Evolutionary conservation across 208 protist genomes (phyloP), one percentile per base, ranked within the genome.

Genomic region (Trypanosoma cruzi): DNA sequence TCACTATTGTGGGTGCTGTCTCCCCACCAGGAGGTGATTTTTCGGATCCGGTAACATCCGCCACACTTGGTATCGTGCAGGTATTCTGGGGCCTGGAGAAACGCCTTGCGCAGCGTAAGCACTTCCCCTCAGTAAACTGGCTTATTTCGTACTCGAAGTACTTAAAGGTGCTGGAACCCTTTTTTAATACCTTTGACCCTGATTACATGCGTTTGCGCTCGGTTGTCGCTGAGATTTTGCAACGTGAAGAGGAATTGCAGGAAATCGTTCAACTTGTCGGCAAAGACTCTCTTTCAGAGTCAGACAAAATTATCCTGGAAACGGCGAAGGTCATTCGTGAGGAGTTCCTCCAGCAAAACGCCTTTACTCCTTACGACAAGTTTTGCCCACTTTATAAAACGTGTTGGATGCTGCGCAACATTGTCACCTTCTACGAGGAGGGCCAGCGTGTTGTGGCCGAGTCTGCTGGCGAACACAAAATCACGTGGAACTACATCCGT

Each of bases 111-210:
- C 99, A 99, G 93, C 88, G 99, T 59, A 99, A 99, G 92, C 99
- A 99, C 92, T 99, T 99, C 93, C 99, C 99, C 36, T 99, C 99
- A 10, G 97, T 99, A 36, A 99, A 99, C 89, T 99, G 99, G 99
- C 86, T 98, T 32, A 95, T 99, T 70, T 99, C 96, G 6, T 99
- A 99, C 89, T 99, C 98, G 37, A 99, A 99, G 80, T 99, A 99
- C 82, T 81, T 95, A 31, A 95, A 99, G 64, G 86, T 93, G 0
- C 86, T 99, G n/a, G 94, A 99, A 71, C 86, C 91, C 54, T 99
- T 97, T 82, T 99, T 99, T 86, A 97, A 99, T 71, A 86, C 90
- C 44, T 90, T 96, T 75, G 94, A 99, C 74, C 55, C 89, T 11
- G 94, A 99, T 68, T 99, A 99, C 86, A 87, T 98, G 76, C 73